phyloP scores from a whole-genome alignment of 306 rosid species.

The Delonix regia region DNA sequence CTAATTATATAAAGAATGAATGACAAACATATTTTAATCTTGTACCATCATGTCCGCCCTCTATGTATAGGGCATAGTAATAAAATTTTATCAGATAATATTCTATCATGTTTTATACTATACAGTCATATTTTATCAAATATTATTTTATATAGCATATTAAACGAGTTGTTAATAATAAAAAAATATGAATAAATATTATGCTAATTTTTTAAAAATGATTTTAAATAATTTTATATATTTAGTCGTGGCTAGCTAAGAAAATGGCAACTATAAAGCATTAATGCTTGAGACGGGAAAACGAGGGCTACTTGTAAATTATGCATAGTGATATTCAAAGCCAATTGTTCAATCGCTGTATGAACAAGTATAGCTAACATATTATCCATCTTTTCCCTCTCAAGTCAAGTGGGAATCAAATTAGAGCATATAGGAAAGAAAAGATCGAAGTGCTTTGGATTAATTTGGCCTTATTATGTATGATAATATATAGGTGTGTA shows the following conservation, averaged over 20 bases:
- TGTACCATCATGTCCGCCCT: too few relatives aligned
- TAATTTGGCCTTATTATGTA: background rate
- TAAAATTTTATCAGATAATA: too few relatives aligned
- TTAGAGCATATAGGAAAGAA: background rate
- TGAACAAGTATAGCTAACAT: background rate
- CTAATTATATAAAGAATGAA: too few relatives aligned
- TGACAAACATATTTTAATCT: too few relatives aligned
- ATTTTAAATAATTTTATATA: background rate
- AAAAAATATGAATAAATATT: background rate
- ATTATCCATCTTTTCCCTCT: background rate
- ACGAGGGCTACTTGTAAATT: background rate
- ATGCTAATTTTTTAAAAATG: background rate
- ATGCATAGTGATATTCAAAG: background rate
- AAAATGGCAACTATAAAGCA: background rate
- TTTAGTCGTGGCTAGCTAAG: slow-evolving; percentile 27
- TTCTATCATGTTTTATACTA: too few relatives aligned
- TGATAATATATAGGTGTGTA: background rate
- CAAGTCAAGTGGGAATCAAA: slow-evolving; percentile 39
- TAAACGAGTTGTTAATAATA: too few relatives aligned
- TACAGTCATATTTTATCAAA: too few relatives aligned
- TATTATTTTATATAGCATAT: too few relatives aligned
- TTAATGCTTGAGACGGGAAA: slow-evolving; percentile 12
- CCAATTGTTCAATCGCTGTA: background rate
- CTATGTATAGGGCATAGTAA: too few relatives aligned
- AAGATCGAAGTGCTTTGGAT: background rate